Percentiles rank a stretch among this genome's conserved stretches.
These are phyloP conservation scores for Talaromyces stipitatus DNA, from an alignment of 495 filamentous ascomycete genomes.

Conservation along the genomic window DNA sequence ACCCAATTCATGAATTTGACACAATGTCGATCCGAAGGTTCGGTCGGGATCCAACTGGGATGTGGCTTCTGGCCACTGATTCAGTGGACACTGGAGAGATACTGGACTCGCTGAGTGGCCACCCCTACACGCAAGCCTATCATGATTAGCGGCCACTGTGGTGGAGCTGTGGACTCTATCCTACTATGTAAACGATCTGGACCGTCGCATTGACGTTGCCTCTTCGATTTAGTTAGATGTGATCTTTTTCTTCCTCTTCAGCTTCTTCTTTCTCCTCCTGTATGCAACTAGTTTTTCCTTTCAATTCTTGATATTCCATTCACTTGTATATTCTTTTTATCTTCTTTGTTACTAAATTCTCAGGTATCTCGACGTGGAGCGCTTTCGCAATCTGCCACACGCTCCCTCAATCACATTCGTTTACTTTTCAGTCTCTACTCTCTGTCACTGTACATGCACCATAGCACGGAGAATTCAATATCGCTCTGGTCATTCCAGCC, in stretches of 20 bases:
- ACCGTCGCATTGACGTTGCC: neutral
- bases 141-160: neutral
- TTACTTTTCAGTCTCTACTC: neutral
- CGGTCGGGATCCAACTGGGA: neutral
- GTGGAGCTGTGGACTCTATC: neutral
- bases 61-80: neutral
- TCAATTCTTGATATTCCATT: neutral
- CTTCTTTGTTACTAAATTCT: neutral
- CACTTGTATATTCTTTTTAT: neutral
- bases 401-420: neutral
- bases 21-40: neutral
- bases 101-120: neutral
- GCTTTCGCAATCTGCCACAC: neutral
- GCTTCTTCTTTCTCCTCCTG: too few relatives aligned
- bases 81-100: neutral
- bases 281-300: too few relatives aligned
- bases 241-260: neutral
- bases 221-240: neutral
- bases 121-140: neutral
- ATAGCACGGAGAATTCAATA: neutral
- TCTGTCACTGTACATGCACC: neutral
- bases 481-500: neutral
- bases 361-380: neutral
- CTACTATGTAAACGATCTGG: neutral
- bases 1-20: too few relatives aligned